phyloP scores from a whole-genome alignment of 768 basidiomycete species.

The Sarcomyxa edulis region DNA sequence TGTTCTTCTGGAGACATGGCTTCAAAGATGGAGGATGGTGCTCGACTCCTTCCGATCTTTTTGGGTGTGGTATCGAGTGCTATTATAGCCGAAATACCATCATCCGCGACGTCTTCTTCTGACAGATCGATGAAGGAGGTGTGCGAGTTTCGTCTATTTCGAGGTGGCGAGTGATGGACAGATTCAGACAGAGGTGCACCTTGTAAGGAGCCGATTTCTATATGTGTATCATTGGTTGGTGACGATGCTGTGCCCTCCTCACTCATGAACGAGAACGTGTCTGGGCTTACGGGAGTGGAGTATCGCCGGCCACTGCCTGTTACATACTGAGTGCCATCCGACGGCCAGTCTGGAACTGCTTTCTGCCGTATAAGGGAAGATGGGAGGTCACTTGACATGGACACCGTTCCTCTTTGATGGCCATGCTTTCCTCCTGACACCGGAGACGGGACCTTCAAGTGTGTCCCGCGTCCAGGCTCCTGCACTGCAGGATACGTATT shows the following conservation, averaged over 20 bases:
- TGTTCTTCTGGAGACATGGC: conserved; percentile 45
- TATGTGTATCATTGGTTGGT: not conserved
- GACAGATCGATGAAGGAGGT: conserved; percentile 66
- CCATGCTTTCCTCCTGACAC: conserved; percentile 3
- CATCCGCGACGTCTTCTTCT: conserved; percentile 45
- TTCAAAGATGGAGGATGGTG: conserved; percentile 42
- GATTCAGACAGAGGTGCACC: conserved; percentile 6
- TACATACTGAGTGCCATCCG: conserved; percentile 21
- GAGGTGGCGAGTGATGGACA: too few relatives aligned
- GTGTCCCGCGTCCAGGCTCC: conserved; percentile 8
- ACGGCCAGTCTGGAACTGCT: conserved; percentile 27
- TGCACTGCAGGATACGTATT: conserved; percentile 32
- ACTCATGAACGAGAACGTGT: conserved; percentile 33
- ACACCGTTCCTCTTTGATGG: conserved; percentile 16
- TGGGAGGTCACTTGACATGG: conserved; percentile 16
- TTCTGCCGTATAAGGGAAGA: too few relatives aligned
- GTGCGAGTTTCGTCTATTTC: conserved; percentile 25
- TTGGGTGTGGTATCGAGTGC: conserved; percentile 14
- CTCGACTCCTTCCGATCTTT: conserved; percentile 7
- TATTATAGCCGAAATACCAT: conserved; percentile 25
- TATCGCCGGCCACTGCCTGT: conserved; percentile 37
- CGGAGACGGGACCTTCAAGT: conserved; percentile 6
- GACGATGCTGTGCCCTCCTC: conserved; percentile 6
- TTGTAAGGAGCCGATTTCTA: not conserved
- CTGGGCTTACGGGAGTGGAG: conserved; percentile 50